A percentile compares a stretch with the other conserved stretches of the same genome.
Conservation (phyloP, 2,329 filamentous ascomycete species). For the Claviceps lovelessii region DNA sequence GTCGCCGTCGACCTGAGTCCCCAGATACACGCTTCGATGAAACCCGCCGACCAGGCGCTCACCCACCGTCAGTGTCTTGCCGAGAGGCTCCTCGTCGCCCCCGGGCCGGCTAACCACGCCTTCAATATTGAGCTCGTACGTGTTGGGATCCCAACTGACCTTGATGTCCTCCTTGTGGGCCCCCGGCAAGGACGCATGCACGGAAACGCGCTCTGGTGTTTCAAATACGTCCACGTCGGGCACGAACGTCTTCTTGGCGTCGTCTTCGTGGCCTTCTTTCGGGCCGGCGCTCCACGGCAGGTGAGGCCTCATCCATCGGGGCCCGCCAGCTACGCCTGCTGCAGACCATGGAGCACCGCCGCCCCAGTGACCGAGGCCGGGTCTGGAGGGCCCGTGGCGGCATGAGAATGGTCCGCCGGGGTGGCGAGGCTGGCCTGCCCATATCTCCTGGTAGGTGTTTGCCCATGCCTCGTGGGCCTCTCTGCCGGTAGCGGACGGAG, state of each 20-base stretch:
- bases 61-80: neutral
- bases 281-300: neutral
- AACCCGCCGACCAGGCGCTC: neutral
- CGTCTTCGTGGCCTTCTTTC: neutral
- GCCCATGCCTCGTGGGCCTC: neutral
- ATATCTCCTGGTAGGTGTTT: neutral
- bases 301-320: neutral
- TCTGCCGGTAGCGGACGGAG: neutral
- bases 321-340: neutral
- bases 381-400: neutral
- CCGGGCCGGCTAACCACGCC: neutral
- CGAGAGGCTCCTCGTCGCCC: neutral
- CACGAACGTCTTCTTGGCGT: neutral
- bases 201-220: neutral
- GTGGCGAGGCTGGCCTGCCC: neutral
- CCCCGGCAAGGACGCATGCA: neutral
- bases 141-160: neutral
- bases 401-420: neutral
- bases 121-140: neutral
- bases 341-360: neutral
- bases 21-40: neutral
- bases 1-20: neutral
- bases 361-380: too few relatives aligned
- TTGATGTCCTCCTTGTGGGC: neutral
- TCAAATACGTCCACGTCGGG: neutral